Percentiles rank a stretch among this genome's conserved stretches.
phyloP scores from a whole-genome alignment of 1,284 basidiomycete species.

The Boletus sp. region DNA sequence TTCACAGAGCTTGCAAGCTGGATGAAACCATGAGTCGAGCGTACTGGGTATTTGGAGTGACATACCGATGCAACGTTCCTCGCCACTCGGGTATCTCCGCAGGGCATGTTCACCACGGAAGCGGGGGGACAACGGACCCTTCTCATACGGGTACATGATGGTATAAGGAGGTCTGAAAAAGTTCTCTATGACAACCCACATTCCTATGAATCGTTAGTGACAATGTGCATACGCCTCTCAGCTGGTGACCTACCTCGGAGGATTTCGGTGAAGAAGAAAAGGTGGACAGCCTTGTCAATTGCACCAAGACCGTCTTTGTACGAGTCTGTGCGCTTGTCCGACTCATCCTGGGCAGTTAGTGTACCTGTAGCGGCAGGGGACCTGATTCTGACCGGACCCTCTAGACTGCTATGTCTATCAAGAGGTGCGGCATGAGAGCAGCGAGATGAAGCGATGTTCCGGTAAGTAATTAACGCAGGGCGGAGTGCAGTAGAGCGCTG shows the following conservation, averaged over 20 bases:
- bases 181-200: constrained; percentile 99
- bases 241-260: constrained; percentile 68
- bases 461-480: constrained; percentile 41
- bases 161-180: constrained; percentile 98
- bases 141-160: constrained; percentile 98
- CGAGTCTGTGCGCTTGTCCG: constrained; percentile 54
- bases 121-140: constrained; percentile 94
- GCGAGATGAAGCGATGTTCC: constrained; percentile 32
- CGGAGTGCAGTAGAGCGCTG: constrained; percentile 31
- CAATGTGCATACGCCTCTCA: not conserved
- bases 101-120: constrained; percentile 99
- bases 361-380: constrained; percentile 39
- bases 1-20: constrained; percentile 98
- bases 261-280: constrained; percentile 99
- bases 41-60: constrained; percentile 9
- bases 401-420: constrained; percentile 17
- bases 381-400: constrained; percentile 28
- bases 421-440: constrained; percentile 23
- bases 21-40: constrained; percentile 10
- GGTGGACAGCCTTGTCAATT: constrained; percentile 90
- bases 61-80: constrained; percentile 97
- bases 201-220: constrained; percentile 54
- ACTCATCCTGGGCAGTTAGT: constrained; percentile 41
- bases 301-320: constrained; percentile 82
- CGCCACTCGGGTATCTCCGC: constrained; percentile 94